A percentile compares a stretch with the other conserved stretches of the same genome.
phyloP scores from a whole-genome alignment of 306 rosid genomes.

The Pachyrhizus erosus region DNA sequence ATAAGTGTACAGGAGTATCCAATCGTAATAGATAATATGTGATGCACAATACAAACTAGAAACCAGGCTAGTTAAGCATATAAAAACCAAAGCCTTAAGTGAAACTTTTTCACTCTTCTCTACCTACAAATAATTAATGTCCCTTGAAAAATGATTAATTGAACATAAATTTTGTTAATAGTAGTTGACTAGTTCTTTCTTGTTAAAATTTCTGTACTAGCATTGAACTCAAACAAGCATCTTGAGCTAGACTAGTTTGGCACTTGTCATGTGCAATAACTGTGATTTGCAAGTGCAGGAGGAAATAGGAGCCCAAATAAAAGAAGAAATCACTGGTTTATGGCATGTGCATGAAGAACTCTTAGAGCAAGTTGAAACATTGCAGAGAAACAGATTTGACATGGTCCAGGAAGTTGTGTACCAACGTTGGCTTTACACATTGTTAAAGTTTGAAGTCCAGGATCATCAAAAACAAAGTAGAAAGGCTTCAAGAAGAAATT shows the following conservation, averaged over 20 bases:
- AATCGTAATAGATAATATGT: background rate
- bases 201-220: too few species aligned
- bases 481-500: constrained; percentile 12
- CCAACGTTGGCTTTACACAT: constrained; percentile 54
- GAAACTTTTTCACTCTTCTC: background rate
- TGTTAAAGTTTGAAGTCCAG: constrained; percentile 51
- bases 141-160: background rate
- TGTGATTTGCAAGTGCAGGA: constrained; percentile 30
- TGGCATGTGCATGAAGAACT: constrained; percentile 49
- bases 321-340: constrained; percentile 42
- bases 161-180: background rate
- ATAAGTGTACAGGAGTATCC: too few species aligned
- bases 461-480: constrained; percentile 24
- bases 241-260: too few species aligned
- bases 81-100: background rate
- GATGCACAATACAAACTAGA: background rate
- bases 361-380: constrained; percentile 41
- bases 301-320: constrained; percentile 21
- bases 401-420: constrained; percentile 60
- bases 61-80: background rate
- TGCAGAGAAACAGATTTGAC: constrained; percentile 51
- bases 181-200: background rate
- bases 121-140: background rate
- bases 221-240: background rate
- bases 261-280: background rate